Evolutionary conservation across 768 basidiomycete genomes (phyloP), one percentile per base, ranked within the genome.

Genomic region (Tubosaeta brunneosetosa): DNA sequence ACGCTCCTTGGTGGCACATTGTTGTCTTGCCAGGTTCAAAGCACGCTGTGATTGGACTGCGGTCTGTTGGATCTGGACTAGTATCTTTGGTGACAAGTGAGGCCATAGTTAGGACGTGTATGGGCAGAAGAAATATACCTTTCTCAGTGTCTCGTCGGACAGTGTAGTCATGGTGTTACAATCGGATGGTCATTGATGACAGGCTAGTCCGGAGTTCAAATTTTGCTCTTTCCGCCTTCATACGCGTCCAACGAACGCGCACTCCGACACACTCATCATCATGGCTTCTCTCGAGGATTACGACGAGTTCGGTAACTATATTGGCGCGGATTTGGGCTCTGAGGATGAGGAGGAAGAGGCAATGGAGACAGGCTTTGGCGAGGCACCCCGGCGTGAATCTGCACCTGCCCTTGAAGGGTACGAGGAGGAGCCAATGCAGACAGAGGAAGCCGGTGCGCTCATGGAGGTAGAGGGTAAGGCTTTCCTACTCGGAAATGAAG

Each of bases 251-350:
- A 56, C 42, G 27, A 58, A 50, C 54, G 38, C 57, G 48, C n/a
- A n/a, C 41, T 26, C 52, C 45, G n/a, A 42, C 36, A 33, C 48
- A 47, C 25, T 22, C 49, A 14, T 42, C 32, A 57, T 49, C 44
- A 83, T 83, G 81, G 79, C 77, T 37, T 83, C 81, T 27, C 73
- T 80, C 53, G 78, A 91, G 60, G 89, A 91, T 67, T 91, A 91
- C 63, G 89, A 91, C 63, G 90, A 97, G 74, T 95, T 95, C 66
- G 94, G 94, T 60, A 97, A 97, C 78, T 97, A 97, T 72, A 94
- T 97, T 67, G 94, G 94, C 55, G 92, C 84, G 25, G 94, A 95
- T 75, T 75, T 95, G 44, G 92, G 90, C 62, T 95, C 93, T 32
- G 94, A 95, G 41, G 67, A 67, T 62, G 86, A 81, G 47, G 66